A percentile compares a stretch with the other conserved stretches of the same genome.
phyloP scores from a whole-genome alignment of 106 monocot species.

The Phalaenopsis aphrodite region DNA sequence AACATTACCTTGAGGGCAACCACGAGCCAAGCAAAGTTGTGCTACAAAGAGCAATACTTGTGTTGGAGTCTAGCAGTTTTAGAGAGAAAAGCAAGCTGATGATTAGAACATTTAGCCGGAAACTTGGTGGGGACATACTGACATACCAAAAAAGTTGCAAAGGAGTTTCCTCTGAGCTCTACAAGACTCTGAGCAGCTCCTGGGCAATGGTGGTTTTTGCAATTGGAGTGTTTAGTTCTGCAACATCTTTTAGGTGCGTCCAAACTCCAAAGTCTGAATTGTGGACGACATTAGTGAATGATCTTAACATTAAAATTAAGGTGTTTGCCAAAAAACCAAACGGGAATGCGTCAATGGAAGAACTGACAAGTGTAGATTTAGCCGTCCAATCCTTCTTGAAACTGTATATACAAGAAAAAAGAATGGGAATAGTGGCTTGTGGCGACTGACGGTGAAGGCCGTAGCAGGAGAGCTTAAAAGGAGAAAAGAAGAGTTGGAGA shows the following conservation, averaged over 20 bases:
- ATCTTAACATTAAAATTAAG: too few relatives aligned
- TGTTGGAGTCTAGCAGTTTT: background rate
- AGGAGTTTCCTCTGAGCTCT: background rate
- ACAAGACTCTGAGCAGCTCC: background rate
- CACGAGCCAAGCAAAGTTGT: background rate
- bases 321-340: background rate
- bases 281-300: background rate
- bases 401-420: background rate
- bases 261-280: background rate
- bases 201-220: background rate
- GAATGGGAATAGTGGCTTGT: background rate
- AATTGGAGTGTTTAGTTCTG: background rate
- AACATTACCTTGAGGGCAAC: slow-evolving; percentile 3
- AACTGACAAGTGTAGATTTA: background rate
- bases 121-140: background rate
- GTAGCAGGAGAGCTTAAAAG: slow-evolving; percentile 1
- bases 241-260: background rate
- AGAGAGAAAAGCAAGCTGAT: background rate
- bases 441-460: background rate
- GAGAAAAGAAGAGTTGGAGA: background rate
- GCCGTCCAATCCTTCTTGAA: slow-evolving; percentile 1
- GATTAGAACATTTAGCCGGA: background rate
- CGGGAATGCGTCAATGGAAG: background rate
- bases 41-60: background rate
- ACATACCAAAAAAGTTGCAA: too few relatives aligned